Evolutionary conservation across 192 early-diverging fungal genomes (phyloP).

Genomic region (Endogone sp.): DNA sequence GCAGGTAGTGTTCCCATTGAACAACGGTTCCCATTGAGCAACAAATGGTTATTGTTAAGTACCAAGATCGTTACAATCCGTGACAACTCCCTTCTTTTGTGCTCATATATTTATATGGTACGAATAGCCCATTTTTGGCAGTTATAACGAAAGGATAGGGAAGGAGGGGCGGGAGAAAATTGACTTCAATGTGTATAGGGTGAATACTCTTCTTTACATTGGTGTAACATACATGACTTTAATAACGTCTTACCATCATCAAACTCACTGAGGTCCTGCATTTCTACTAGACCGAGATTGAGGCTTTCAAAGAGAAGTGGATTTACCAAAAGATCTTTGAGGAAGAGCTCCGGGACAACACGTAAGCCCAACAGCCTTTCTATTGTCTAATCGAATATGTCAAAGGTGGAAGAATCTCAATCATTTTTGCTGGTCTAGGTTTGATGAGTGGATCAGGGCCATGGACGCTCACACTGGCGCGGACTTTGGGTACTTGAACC

Average conservation of each 20-base stretch:
- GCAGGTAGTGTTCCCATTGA: too few relatives aligned
- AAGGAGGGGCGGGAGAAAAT: constrained; percentile 35
- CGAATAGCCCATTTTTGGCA: constrained; percentile 60
- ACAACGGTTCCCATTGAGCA: too few relatives aligned
- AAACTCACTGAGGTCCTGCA: too few relatives aligned
- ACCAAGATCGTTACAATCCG: too few relatives aligned
- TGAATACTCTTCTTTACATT: constrained; percentile 7
- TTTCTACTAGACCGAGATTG: constrained; percentile 74
- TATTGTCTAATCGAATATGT: too few relatives aligned
- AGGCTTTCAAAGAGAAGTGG: constrained; percentile 81
- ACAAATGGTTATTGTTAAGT: too few relatives aligned
- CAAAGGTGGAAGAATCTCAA: too few relatives aligned
- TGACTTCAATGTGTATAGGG: constrained; percentile 45
- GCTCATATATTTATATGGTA: too few relatives aligned
- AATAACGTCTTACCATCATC: too few relatives aligned
- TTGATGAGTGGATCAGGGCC: constrained; percentile 56
- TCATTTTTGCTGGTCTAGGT: constrained; percentile 36
- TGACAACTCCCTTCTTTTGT: too few relatives aligned
- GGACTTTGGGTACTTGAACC: constrained; percentile 58
- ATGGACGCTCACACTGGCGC: constrained; percentile 52
- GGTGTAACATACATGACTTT: constrained; percentile 1
- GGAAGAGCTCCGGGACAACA: constrained; percentile 63
- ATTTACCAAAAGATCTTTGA: constrained; percentile 80
- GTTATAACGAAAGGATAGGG: constrained; percentile 55
- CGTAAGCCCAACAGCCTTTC: too few relatives aligned